Conservation (phyloP, 1,284 basidiomycete species). For the Tylopilus sp. region DNA sequence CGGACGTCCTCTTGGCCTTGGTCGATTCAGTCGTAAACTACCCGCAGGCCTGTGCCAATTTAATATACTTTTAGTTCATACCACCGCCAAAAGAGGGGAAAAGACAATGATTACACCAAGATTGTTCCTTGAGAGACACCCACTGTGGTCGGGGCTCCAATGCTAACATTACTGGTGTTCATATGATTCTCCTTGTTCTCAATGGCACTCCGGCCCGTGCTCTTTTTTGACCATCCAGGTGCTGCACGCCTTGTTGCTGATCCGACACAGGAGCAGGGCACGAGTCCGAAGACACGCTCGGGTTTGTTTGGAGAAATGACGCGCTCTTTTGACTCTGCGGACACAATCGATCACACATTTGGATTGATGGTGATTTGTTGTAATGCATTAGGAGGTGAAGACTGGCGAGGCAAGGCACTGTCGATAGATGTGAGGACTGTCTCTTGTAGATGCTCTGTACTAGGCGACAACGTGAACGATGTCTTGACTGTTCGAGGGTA, state of each 20-base stretch:
- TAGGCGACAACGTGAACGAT: constrained; percentile 49
- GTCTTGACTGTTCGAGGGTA: constrained; percentile 63
- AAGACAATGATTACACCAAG: constrained; percentile 60
- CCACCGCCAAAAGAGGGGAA: not conserved
- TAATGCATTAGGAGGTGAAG: constrained; percentile 26
- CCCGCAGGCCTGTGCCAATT: constrained; percentile 57
- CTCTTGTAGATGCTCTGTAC: constrained; percentile 48
- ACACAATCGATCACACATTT: constrained; percentile 27
- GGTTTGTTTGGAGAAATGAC: constrained; percentile 35
- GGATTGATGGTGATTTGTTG: constrained; percentile 35
- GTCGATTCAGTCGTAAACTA: constrained; percentile 68
- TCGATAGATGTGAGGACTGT: constrained; percentile 31
- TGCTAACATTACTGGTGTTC: constrained; percentile 15
- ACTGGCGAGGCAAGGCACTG: constrained; percentile 11
- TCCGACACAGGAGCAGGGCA: constrained; percentile 58
- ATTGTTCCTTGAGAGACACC: constrained; percentile 51
- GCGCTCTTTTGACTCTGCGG: constrained; percentile 18
- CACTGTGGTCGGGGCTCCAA: constrained; percentile 14
- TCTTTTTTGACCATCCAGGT: constrained; percentile 68
- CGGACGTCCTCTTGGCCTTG: constrained; percentile 48
- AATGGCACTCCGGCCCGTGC: constrained; percentile 49
- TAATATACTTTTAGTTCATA: not conserved
- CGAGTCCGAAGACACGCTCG: constrained; percentile 50
- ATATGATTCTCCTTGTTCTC: constrained; percentile 62
- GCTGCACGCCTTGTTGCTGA: constrained; percentile 62